Conservation (phyloP, 1,139 yeast genomes). For the Scheffersomyces cryptocercus region DNA sequence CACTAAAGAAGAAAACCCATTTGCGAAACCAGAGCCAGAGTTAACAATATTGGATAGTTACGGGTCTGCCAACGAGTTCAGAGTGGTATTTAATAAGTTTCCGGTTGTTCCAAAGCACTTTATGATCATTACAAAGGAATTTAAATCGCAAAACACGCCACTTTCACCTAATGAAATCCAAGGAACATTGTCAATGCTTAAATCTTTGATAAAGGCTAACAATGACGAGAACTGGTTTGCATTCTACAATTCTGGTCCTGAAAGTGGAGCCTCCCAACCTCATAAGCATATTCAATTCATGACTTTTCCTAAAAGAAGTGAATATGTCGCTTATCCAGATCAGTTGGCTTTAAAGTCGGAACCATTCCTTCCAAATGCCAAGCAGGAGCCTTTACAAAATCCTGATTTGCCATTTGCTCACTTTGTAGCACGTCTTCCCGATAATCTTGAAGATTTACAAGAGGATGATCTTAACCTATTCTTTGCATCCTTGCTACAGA, state of each 20-base stretch:
- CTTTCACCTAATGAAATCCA: conserved; percentile 66
- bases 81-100: conserved; percentile 77
- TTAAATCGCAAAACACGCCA: conserved; percentile 71
- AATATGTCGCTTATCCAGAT: conserved; percentile 63
- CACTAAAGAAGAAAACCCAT: conserved; percentile 59
- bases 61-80: conserved; percentile 50
- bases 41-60: conserved; percentile 60
- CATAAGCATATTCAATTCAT: conserved; percentile 91
- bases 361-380: conserved; percentile 54
- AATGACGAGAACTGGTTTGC: conserved; percentile 52
- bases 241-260: conserved; percentile 84
- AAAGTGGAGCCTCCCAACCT: conserved; percentile 90
- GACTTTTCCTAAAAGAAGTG: conserved; percentile 55
- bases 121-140: conserved; percentile 71
- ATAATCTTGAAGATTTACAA: conserved; percentile 29
- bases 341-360: conserved; percentile 45
- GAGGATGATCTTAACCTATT: conserved; percentile 61
- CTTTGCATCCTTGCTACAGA: conserved; percentile 70
- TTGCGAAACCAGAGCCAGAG: conserved; percentile 76
- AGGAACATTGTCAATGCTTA: conserved; percentile 56
- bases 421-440: conserved; percentile 68
- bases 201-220: conserved; percentile 18
- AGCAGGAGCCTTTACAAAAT: conserved; percentile 61
- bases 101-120: conserved; percentile 82
- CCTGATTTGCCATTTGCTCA: conserved; percentile 77